These are phyloP conservation scores for Edaphochlamys debaryana DNA, from an alignment of 139 green algal species.

Conservation along the genomic window DNA sequence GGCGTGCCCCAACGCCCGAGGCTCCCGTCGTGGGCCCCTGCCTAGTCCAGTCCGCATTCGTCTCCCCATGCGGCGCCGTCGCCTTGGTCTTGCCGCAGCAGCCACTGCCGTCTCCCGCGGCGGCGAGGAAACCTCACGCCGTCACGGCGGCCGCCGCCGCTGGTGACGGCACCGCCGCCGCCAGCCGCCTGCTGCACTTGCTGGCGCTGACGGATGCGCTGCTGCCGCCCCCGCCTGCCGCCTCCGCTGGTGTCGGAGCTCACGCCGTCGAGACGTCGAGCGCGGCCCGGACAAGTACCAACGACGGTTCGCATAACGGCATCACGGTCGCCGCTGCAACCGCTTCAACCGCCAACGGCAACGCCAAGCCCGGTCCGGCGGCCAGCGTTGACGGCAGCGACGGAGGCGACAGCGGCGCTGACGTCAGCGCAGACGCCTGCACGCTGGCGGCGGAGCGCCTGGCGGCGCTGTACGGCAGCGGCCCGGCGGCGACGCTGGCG, in stretches of 20 bases:
- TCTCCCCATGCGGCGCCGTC: conserved; percentile 17
- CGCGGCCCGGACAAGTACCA: too few species aligned
- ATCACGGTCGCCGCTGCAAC: not conserved
- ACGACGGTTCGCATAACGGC: too few species aligned
- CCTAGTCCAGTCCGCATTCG: conserved; percentile 12
- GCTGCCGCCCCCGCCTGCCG: not conserved
- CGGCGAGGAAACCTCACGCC: not conserved
- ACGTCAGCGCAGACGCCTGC: too few species aligned
- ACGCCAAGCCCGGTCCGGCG: not conserved
- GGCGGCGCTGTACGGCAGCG: too few species aligned
- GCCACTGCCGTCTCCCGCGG: not conserved
- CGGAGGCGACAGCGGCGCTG: not conserved
- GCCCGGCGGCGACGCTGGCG: not conserved
- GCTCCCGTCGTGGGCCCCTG: not conserved
- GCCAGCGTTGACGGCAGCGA: not conserved
- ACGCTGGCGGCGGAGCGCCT: not conserved
- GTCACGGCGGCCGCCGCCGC: not conserved
- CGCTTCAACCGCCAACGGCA: not conserved
- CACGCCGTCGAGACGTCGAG: not conserved
- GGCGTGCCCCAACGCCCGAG: not conserved
- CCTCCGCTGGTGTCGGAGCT: not conserved
- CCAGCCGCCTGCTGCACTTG: conserved; percentile 6
- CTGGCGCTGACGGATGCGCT: not conserved
- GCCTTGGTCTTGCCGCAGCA: conserved; percentile 18
- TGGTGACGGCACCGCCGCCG: not conserved